Conservation (phyloP, 495 filamentous ascomycete genomes). For the Evernia prunastri region DNA sequence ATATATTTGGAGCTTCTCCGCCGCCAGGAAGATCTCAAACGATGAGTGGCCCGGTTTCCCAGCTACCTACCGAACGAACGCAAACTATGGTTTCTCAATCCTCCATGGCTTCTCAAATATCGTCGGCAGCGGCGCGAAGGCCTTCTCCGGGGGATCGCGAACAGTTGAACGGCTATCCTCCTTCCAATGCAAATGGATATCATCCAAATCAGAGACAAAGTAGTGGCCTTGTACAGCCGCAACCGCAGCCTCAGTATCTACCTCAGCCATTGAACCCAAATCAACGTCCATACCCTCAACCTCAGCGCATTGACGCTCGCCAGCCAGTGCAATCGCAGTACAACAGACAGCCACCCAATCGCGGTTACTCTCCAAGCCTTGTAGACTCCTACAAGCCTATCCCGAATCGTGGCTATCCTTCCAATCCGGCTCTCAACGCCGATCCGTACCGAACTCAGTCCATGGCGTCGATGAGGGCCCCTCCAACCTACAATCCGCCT, state of each 20-base stretch:
- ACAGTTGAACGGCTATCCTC: conserved; percentile 39
- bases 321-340: conserved; percentile 54
- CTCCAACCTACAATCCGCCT: conserved; percentile 57
- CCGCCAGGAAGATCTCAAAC: conserved; percentile 83
- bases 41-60: conserved; percentile 64
- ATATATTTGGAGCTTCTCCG: conserved; percentile 87
- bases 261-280: conserved; percentile 56
- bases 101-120: conserved; percentile 38
- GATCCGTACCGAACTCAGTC: conserved; percentile 86
- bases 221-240: conserved; percentile 45
- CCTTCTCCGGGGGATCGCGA: conserved; percentile 54
- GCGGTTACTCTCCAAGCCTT: conserved; percentile 45
- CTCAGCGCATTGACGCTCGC: conserved; percentile 64
- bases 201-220: conserved; percentile 47
- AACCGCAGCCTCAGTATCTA: conserved; percentile 56
- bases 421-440: conserved; percentile 67
- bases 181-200: conserved; percentile 48
- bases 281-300: conserved; percentile 57
- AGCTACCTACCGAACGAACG: conserved; percentile 58
- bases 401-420: conserved; percentile 43
- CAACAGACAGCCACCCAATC: conserved; percentile 48
- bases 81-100: conserved; percentile 78
- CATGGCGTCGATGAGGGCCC: conserved; percentile 68
- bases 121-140: conserved; percentile 44
- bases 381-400: conserved; percentile 39